Conservation (phyloP, 225 moss, liverwort and hornwort species). For the Rhytidiadelphus loreus region DNA sequence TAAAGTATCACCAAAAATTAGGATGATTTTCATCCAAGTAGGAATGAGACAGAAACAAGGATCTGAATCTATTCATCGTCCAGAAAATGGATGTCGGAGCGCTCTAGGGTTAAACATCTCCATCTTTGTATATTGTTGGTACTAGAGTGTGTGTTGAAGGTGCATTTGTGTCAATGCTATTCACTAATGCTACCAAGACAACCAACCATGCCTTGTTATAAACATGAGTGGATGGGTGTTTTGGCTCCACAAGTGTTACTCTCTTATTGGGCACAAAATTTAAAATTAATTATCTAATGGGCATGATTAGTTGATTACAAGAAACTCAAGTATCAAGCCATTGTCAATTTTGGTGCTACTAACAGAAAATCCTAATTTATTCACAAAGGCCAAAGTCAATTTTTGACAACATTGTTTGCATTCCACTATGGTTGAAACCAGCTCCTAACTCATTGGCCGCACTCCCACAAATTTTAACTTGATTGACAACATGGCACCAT, state of each 20-base stretch:
- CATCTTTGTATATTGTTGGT: fast-evolving
- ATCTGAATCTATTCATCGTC: no score
- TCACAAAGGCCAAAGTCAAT: not conserved
- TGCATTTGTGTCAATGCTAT: not conserved
- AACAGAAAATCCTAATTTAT: not conserved
- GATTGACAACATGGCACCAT: not conserved
- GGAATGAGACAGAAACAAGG: no score
- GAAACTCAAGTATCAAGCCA: no score
- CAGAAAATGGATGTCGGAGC: no score
- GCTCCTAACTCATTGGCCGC: not conserved
- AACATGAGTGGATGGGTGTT: fast-evolving
- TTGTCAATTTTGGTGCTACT: not conserved
- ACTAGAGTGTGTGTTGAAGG: not conserved
- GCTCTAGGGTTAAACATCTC: not conserved
- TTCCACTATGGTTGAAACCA: not conserved
- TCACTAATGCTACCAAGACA: not conserved
- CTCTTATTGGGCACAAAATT: fast-evolving
- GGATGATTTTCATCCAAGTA: no score
- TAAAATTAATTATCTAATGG: not conserved
- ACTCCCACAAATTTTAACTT: not conserved
- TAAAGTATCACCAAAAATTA: no score
- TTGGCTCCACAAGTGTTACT: fast-evolving
- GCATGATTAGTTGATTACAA: not conserved
- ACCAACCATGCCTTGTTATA: not conserved
- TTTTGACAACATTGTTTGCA: not conserved